Conservation (phyloP, 208 protist genomes). For the Crithidia mellificae region DNA sequence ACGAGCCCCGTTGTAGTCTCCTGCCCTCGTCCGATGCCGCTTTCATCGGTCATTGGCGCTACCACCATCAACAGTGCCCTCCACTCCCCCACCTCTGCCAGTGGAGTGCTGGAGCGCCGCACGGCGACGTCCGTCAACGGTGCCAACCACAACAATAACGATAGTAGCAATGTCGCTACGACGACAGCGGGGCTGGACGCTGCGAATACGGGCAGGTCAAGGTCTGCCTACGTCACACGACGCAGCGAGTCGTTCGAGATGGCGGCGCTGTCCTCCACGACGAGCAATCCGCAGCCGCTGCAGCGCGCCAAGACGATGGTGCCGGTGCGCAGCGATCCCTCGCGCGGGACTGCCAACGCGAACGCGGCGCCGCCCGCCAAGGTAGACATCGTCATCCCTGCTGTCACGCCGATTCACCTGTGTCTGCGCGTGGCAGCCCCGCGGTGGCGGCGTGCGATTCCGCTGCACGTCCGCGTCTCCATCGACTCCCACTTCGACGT, state of each 20-base stretch:
- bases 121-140: neutral
- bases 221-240: neutral
- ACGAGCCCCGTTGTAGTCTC: neutral
- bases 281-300: neutral
- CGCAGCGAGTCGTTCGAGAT: slow-evolving; percentile 23
- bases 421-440: slow-evolving; percentile 49
- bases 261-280: neutral
- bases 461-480: slow-evolving; percentile 55
- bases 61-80: neutral
- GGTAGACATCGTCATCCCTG: slow-evolving; percentile 45
- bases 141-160: too few relatives aligned
- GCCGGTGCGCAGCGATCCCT: neutral
- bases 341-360: neutral
- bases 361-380: slow-evolving; percentile 1
- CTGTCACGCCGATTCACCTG: slow-evolving; percentile 57
- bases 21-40: neutral
- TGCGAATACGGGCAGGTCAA: neutral
- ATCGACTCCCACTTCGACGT: slow-evolving; percentile 72
- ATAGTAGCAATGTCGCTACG: too few relatives aligned
- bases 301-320: slow-evolving; percentile 6
- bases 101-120: neutral
- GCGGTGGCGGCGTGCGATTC: slow-evolving; percentile 63
- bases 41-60: neutral
- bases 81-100: neutral
- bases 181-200: neutral